These are phyloP conservation scores for Neophaeococcomyces aloes DNA, from an alignment of 2,329 filamentous ascomycete species.

Conservation along the genomic window DNA sequence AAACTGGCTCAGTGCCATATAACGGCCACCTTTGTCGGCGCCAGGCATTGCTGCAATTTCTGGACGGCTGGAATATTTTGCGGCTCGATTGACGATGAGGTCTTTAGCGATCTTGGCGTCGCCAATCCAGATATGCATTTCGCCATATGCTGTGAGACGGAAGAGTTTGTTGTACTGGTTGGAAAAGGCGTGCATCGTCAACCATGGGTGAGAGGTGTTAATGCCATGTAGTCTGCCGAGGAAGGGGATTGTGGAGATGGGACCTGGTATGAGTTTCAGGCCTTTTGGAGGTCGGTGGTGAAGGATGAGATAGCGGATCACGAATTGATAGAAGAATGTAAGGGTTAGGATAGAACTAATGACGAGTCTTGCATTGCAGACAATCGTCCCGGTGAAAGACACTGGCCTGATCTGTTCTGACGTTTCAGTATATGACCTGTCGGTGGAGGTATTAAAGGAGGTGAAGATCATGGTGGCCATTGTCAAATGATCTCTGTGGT, in stretches of 20 bases:
- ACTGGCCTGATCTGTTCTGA: too few species aligned
- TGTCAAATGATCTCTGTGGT: too few species aligned
- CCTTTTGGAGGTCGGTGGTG: slow-evolving; percentile 12
- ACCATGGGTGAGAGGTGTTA: slow-evolving; percentile 12
- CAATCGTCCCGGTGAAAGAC: neutral
- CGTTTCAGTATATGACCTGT: too few species aligned
- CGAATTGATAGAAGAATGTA: slow-evolving; percentile 1
- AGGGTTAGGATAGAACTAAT: neutral
- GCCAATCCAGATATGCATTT: slow-evolving; percentile 16
- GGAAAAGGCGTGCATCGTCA: slow-evolving; percentile 13
- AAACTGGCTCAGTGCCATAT: slow-evolving; percentile 12
- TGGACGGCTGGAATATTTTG: slow-evolving; percentile 14
- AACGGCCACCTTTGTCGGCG: slow-evolving; percentile 10
- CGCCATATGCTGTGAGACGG: slow-evolving; percentile 12
- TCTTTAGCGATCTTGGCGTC: slow-evolving; percentile 13
- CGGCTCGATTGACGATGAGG: slow-evolving; percentile 12
- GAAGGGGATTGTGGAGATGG: slow-evolving; percentile 12
- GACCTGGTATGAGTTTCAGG: slow-evolving; percentile 10
- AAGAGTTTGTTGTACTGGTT: slow-evolving; percentile 13
- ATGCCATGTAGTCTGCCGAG: slow-evolving; percentile 14
- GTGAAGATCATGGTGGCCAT: too few species aligned
- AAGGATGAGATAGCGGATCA: slow-evolving; percentile 30
- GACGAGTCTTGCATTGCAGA: neutral
- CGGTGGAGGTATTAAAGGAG: too few species aligned
- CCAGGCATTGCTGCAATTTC: slow-evolving; percentile 12